Percentiles rank a stretch among this genome's conserved stretches.
Evolutionary conservation across 1,284 basidiomycete genomes (phyloP).

Genomic region (Trametes versicolor): DNA sequence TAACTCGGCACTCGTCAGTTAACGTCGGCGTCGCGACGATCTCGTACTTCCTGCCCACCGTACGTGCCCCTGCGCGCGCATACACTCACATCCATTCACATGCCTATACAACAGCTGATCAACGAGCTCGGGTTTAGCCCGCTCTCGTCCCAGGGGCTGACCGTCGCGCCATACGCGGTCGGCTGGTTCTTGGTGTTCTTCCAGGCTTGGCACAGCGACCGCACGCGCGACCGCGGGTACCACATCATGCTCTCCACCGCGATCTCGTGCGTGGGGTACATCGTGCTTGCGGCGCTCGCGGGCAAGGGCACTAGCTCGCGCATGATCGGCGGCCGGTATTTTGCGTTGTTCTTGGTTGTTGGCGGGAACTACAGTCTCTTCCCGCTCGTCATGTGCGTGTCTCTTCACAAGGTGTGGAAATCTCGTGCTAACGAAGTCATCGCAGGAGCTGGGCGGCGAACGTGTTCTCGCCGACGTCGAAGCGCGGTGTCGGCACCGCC

Average conservation of each 20-base stretch:
- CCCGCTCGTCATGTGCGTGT: slow-evolving; percentile 62
- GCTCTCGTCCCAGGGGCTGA: slow-evolving; percentile 64
- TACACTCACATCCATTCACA: not conserved
- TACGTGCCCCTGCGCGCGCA: slow-evolving; percentile 34
- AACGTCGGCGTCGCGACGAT: slow-evolving; percentile 65
- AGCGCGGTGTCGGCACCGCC: slow-evolving; percentile 65
- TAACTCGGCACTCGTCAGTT: slow-evolving; percentile 45
- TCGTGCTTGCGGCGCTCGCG: slow-evolving; percentile 60
- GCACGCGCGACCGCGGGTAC: slow-evolving; percentile 60
- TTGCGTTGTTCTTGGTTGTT: slow-evolving; percentile 64
- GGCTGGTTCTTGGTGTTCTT: slow-evolving; percentile 64
- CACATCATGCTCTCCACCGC: slow-evolving; percentile 60
- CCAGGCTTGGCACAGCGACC: slow-evolving; percentile 63
- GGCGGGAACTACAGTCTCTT: slow-evolving; percentile 64
- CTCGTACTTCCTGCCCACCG: slow-evolving; percentile 65
- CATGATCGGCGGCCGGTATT: slow-evolving; percentile 59
- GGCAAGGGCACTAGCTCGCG: slow-evolving; percentile 48
- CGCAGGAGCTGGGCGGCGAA: slow-evolving; percentile 67
- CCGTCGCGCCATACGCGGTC: slow-evolving; percentile 62
- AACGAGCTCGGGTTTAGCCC: slow-evolving; percentile 61
- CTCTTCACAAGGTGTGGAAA: not conserved
- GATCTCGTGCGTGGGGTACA: slow-evolving; percentile 57
- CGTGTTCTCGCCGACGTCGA: slow-evolving; percentile 63
- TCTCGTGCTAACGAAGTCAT: not conserved
- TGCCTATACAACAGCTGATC: slow-evolving; percentile 52